phyloP scores from a whole-genome alignment of 2,329 filamentous ascomycete genomes.

The Fusarium incarnatum region DNA sequence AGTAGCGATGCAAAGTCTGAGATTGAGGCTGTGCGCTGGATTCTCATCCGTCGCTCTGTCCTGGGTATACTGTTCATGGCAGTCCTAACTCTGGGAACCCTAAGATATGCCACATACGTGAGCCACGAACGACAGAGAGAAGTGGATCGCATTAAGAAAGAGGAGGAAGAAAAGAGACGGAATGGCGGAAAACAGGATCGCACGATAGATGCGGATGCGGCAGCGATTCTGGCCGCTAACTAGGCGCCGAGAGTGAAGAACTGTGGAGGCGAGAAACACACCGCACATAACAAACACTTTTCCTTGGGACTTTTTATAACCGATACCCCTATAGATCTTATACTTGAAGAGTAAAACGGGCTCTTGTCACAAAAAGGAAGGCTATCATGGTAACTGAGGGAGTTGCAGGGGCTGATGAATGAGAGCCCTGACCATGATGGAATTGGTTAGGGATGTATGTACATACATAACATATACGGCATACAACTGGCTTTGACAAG shows the following conservation, averaged over 20 bases:
- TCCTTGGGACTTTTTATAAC: conserved; percentile 33
- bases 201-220: conserved; percentile 63
- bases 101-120: conserved; percentile 70
- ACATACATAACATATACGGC: conserved; percentile 23
- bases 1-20: conserved; percentile 93
- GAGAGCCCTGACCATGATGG: conserved; percentile 16
- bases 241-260: too few species aligned
- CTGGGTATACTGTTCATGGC: conserved; percentile 75
- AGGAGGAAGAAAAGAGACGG: conserved; percentile 57
- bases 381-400: conserved; percentile 11
- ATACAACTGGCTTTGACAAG: conserved; percentile 26
- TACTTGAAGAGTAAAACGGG: conserved; percentile 22
- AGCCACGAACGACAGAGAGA: conserved; percentile 62
- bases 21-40: conserved; percentile 91
- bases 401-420: conserved; percentile 15
- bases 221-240: conserved; percentile 68
- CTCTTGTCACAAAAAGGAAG: conserved; percentile 1
- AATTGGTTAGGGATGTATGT: conserved; percentile 7
- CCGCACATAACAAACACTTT: conserved; percentile 31
- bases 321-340: conserved; percentile 47
- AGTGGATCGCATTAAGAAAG: conserved; percentile 56
- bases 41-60: conserved; percentile 74
- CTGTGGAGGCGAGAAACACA: not conserved
- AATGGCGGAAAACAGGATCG: conserved; percentile 61
- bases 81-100: conserved; percentile 67